phyloP scores from a whole-genome alignment of 2,329 filamentous ascomycete genomes.

The Curvularia sp. region DNA sequence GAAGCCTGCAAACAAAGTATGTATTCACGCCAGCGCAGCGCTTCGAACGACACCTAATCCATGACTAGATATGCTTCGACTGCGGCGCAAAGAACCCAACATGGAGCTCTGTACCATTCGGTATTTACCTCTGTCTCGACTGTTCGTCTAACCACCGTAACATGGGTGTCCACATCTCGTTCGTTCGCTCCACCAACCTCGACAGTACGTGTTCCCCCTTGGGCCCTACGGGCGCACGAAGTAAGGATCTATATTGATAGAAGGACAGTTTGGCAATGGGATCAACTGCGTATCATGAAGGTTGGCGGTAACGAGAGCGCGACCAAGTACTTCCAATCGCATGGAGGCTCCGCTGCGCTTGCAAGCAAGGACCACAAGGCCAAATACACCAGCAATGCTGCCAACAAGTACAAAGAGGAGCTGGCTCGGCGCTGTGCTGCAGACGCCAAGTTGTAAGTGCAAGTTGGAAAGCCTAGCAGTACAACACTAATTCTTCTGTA shows the following conservation, averaged over 20 bases:
- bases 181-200: conserved; percentile 97
- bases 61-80: conserved; percentile 88
- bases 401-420: conserved; percentile 97
- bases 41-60: conserved; percentile 34
- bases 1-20: conserved; percentile 92
- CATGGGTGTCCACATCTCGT: conserved; percentile 97
- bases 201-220: conserved; percentile 73
- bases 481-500: conserved; percentile 29
- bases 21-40: conserved; percentile 32
- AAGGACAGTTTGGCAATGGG: conserved; percentile 84
- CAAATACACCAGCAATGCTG: conserved; percentile 94
- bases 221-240: not conserved
- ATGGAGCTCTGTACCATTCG: conserved; percentile 96
- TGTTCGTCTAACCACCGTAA: conserved; percentile 97
- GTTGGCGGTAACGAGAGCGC: conserved; percentile 97
- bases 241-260: conserved; percentile 60
- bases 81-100: conserved; percentile 97
- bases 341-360: conserved; percentile 90
- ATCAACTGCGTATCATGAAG: conserved; percentile 96
- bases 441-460: conserved; percentile 81
- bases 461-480: not conserved
- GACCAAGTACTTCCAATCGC: conserved; percentile 97
- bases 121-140: conserved; percentile 97
- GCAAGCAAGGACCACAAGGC: conserved; percentile 96
- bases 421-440: conserved; percentile 82